Conservation (phyloP, 768 basidiomycete genomes). For the Boletus sp. region DNA sequence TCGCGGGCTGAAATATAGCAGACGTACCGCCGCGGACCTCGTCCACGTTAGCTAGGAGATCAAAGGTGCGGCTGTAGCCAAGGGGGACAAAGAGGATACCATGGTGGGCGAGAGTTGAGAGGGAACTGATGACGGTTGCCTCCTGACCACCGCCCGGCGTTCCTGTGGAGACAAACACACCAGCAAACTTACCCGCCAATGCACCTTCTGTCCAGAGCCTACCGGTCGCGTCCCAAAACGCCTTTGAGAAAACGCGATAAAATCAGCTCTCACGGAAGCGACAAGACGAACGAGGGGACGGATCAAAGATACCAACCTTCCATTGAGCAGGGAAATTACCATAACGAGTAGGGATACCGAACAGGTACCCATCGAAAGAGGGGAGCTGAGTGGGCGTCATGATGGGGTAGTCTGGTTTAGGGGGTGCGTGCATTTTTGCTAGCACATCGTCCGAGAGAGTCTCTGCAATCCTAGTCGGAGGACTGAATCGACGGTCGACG, state of each 20-base stretch:
- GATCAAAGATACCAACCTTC: constrained; percentile 48
- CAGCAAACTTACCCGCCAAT: constrained; percentile 72
- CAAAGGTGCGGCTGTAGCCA: constrained; percentile 57
- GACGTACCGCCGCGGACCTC: constrained; percentile 61
- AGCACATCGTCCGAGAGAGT: constrained; percentile 73
- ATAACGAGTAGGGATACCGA: constrained; percentile 80
- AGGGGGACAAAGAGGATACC: constrained; percentile 72
- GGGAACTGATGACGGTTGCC: constrained; percentile 45
- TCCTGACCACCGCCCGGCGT: constrained; percentile 84
- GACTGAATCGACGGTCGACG: neutral
- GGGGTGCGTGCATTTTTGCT: constrained; percentile 63
- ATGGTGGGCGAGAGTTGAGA: constrained; percentile 69
- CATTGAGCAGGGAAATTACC: constrained; percentile 80
- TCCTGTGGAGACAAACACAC: constrained; percentile 71
- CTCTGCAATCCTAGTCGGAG: constrained; percentile 61
- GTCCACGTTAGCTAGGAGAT: constrained; percentile 39
- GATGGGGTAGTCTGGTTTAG: constrained; percentile 72
- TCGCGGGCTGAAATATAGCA: neutral
- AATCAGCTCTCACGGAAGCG: constrained; percentile 2
- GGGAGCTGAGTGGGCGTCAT: constrained; percentile 53
- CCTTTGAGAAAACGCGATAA: constrained; percentile 31
- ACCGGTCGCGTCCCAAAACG: constrained; percentile 79
- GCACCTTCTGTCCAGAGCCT: constrained; percentile 56
- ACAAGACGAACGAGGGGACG: neutral
- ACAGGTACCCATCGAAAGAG: constrained; percentile 67